phyloP scores from a whole-genome alignment of 2,329 filamentous ascomycete species.

The Teratosphaeria viscida region DNA sequence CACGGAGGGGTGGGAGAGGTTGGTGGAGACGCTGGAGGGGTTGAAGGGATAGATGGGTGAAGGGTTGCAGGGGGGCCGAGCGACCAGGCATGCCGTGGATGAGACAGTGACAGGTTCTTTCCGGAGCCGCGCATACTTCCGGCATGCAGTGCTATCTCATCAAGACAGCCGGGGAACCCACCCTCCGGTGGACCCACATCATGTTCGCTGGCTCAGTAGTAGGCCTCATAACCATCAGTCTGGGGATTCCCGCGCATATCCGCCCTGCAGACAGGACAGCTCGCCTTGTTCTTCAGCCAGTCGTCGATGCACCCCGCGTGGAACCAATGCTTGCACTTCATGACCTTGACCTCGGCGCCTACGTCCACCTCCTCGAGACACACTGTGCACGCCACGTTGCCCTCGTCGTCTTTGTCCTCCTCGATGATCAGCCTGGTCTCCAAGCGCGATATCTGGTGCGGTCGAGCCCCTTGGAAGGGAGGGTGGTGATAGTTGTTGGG shows the following conservation, averaged over 20 bases:
- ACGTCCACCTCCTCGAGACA: constrained; percentile 78
- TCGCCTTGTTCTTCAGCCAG: constrained; percentile 48
- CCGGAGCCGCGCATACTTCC: no score
- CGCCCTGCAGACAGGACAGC: background rate
- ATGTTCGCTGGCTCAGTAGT: background rate
- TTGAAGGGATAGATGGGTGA: constrained; percentile 25
- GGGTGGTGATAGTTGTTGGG: background rate
- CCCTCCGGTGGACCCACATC: background rate
- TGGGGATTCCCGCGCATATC: background rate
- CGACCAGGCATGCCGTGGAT: background rate
- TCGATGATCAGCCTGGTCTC: background rate
- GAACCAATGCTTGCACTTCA: constrained; percentile 92
- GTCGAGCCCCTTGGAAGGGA: background rate
- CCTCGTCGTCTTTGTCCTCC: constrained; percentile 43
- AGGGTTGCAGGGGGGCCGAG: background rate
- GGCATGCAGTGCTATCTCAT: background rate
- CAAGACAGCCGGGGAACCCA: background rate
- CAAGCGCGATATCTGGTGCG: background rate
- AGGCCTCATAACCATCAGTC: background rate
- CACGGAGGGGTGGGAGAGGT: constrained; percentile 53
- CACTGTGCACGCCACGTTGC: constrained; percentile 73
- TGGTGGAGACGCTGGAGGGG: constrained; percentile 41
- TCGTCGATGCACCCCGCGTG: constrained; percentile 70
- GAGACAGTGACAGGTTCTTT: no score
- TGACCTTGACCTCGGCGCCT: constrained; percentile 60